A percentile compares a stretch with the other conserved stretches of the same genome.
Evolutionary conservation across 441 rosid genomes (phyloP).

Genomic region (Adansonia gregorii): DNA sequence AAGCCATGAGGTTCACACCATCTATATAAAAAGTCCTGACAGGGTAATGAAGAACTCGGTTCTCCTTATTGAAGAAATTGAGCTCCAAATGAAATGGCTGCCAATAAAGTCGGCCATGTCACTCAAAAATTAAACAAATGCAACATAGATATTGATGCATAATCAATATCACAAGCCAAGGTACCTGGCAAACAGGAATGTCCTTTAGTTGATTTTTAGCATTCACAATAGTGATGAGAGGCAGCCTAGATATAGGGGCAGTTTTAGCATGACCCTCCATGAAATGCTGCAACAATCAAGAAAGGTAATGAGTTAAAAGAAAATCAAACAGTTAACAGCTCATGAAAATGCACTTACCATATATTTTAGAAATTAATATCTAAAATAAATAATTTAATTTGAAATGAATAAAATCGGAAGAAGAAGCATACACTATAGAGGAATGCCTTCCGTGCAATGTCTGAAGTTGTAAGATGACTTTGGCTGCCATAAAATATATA

Average conservation of each 20-base stretch:
- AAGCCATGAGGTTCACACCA: conserved; percentile 85
- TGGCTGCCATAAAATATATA: conserved; percentile 59
- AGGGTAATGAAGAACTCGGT: conserved; percentile 97
- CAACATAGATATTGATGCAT: conserved; percentile 25
- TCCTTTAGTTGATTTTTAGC: conserved; percentile 82
- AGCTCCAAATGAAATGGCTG: conserved; percentile 99
- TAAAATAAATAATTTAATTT: background rate
- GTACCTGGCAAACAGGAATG: conserved; percentile 91
- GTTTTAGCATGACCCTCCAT: conserved; percentile 99
- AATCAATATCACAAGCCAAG: conserved; percentile 30
- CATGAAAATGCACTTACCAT: conserved; percentile 3
- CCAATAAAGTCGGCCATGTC: conserved; percentile 37
- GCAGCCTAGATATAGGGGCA: conserved; percentile 91
- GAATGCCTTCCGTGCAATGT: conserved; percentile 98
- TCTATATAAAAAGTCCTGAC: conserved; percentile 91
- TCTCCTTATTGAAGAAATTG: conserved; percentile 94
- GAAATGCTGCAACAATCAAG: conserved; percentile 71
- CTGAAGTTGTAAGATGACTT: conserved; percentile 83
- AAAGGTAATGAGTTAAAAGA: conserved; percentile 28
- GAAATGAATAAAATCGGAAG: background rate
- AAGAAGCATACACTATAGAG: conserved; percentile 83
- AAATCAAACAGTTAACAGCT: conserved; percentile 15
- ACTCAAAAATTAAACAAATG: conserved; percentile 24
- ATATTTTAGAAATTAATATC: background rate
- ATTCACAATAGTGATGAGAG: conserved; percentile 78